Evolutionary conservation across 768 basidiomycete genomes (phyloP).

Genomic region (Collybia mongolica): DNA sequence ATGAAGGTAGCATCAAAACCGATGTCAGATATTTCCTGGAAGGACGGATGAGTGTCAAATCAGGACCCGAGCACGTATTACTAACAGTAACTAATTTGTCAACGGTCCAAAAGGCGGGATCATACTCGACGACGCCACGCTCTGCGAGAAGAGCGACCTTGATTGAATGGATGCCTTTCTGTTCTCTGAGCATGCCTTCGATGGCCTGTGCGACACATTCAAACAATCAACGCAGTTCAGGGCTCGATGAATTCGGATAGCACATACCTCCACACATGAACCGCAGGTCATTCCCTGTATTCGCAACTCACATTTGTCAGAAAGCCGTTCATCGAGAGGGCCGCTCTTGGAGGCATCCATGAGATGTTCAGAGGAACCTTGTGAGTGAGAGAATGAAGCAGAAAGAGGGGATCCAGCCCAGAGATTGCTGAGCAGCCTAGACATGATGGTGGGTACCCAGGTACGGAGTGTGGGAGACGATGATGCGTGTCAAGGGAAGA

Average conservation of each 20-base stretch:
- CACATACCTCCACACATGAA: constrained; percentile 79
- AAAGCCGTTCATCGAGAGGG: constrained; percentile 20
- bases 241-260: background rate
- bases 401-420: constrained; percentile 17
- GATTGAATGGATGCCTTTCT: constrained; percentile 86
- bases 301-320: constrained; percentile 70
- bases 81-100: constrained; percentile 77
- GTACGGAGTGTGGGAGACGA: constrained; percentile 4
- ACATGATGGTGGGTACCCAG: constrained; percentile 7
- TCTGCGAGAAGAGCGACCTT: constrained; percentile 98
- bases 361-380: constrained; percentile 18
- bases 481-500: constrained; percentile 1
- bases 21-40: constrained; percentile 90
- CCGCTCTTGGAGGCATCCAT: constrained; percentile 18
- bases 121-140: constrained; percentile 88
- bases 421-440: constrained; percentile 12
- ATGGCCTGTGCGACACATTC: constrained; percentile 53
- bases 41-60: constrained; percentile 7
- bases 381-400: constrained; percentile 5
- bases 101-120: constrained; percentile 74
- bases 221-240: background rate
- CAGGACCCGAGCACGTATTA: constrained; percentile 8
- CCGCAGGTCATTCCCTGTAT: constrained; percentile 93
- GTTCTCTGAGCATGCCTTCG: constrained; percentile 76
- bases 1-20: constrained; percentile 88